Base-by-base conservation (phyloP, 306 rosid species). In the Delonix regia region DNA sequence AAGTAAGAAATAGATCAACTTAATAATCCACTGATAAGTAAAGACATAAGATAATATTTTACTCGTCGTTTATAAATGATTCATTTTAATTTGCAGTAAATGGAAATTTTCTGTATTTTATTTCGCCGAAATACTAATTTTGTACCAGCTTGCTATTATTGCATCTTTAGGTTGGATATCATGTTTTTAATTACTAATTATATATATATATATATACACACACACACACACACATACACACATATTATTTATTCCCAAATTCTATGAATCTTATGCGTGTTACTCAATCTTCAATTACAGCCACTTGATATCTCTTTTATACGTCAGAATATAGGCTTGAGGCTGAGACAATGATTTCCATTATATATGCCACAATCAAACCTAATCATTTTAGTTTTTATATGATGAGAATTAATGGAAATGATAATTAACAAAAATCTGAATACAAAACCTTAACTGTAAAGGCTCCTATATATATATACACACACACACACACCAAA, bases 251-350 rank as follows among this genome's bases (percentile, higher is more conserved):
- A 51, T 76, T 47, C 49, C 56, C 21, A 74, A 21, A 64, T 81
- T 38, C 44, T 30, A 15, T 22, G 41, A 71, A 77, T 82, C 70
- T 76, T 69, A 69, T 65, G 85, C 71, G 75, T 44, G 75, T 64
- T 41, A 45, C 70, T 82, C 41, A 73, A 77, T 77, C 61, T 77
- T 71, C 19, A 30, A 42, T 44, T 41, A 15, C 64, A 38, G 28
- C 67, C 48, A 49, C 74, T 61, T 76, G 61, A 41, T 38, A 48
- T 11, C 27, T n/a, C 12, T 70, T 49, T 11, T n/a, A 49, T 18
- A 55, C 6, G 7, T 39, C 28, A 0, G 7, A 21, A 28, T 34
- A 30, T 42, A 12, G 12, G 25, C 9, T 36, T 75, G 25, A 39
- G 63, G 39, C 24, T 66, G n/a, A 73, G 41, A 67, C 28, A 21